Percentiles rank a stretch among this genome's conserved stretches.
Evolutionary conservation across 176 grass and related monocot genomes (phyloP).

Genomic region (Eragrostis curvula): DNA sequence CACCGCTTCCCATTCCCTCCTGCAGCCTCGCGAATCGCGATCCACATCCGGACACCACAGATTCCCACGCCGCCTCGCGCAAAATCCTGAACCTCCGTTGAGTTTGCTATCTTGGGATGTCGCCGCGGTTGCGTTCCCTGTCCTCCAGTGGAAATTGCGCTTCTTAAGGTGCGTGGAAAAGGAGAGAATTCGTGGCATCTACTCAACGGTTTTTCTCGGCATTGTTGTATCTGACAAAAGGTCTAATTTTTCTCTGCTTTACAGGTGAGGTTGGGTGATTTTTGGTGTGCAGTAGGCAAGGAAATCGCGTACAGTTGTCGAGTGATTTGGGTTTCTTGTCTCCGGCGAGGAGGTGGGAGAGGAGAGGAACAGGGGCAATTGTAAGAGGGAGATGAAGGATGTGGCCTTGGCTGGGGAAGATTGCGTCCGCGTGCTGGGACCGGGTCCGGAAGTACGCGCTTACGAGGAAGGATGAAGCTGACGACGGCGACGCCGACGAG

Average conservation of each 20-base stretch:
- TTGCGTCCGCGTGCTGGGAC: conserved; percentile 86
- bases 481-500: conserved; percentile 43
- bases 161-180: conserved; percentile 8
- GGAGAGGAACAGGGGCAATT: conserved; percentile 12
- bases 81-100: background rate
- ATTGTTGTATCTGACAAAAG: conserved; percentile 15
- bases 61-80: background rate
- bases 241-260: background rate
- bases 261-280: conserved; percentile 10
- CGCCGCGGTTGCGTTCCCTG: background rate
- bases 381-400: conserved; percentile 90
- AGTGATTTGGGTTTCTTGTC: background rate
- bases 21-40: conserved; percentile 36
- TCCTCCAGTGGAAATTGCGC: background rate
- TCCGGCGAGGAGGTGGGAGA: background rate
- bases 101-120: background rate
- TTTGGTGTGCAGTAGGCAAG: background rate
- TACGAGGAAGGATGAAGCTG: conserved; percentile 90
- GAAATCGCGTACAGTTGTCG: background rate
- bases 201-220: background rate
- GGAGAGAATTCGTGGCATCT: background rate
- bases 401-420: conserved; percentile 87
- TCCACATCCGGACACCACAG: conserved; percentile 20
- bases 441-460: conserved; percentile 78
- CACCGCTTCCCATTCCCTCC: background rate